Percentiles rank a stretch among this genome's conserved stretches.
phyloP scores from a whole-genome alignment of 345 rosid species.

The Pugionium cornutum region DNA sequence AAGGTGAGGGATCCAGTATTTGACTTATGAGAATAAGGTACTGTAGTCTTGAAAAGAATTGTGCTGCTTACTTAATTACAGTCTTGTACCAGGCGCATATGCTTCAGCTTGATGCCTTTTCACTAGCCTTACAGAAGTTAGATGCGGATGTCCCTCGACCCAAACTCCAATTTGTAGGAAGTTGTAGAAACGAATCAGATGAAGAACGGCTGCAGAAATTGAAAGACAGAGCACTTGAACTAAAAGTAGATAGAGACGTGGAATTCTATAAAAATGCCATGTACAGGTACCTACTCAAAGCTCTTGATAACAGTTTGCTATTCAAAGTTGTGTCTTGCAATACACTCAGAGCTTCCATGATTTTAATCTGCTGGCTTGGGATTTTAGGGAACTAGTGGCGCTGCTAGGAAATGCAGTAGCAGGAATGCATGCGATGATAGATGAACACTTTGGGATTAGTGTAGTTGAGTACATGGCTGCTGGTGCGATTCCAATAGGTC shows the following conservation, averaged over 20 bases:
- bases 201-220: slow-evolving; percentile 77
- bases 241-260: slow-evolving; percentile 61
- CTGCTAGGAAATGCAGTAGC: slow-evolving; percentile 75
- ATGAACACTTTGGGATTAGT: slow-evolving; percentile 89
- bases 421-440: slow-evolving; percentile 81
- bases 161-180: slow-evolving; percentile 88
- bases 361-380: slow-evolving; percentile 1
- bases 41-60: no score
- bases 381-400: slow-evolving; percentile 69
- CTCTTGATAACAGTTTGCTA: not conserved
- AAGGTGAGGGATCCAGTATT: slow-evolving; percentile 67
- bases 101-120: slow-evolving; percentile 91
- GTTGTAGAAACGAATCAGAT: slow-evolving; percentile 83
- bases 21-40: slow-evolving; percentile 37
- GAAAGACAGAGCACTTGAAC: slow-evolving; percentile 68
- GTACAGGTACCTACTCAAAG: slow-evolving; percentile 57
- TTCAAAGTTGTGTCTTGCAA: slow-evolving; percentile 12
- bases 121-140: slow-evolving; percentile 57
- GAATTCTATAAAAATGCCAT: slow-evolving; percentile 70
- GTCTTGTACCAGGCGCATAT: slow-evolving; percentile 70
- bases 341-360: slow-evolving; percentile 10
- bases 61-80: slow-evolving; percentile 41
- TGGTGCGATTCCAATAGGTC: slow-evolving; percentile 94
- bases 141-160: slow-evolving; percentile 59
- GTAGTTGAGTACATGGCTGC: slow-evolving; percentile 97